Evolutionary conservation across 257 asterid genomes (phyloP).

Genomic region (Lycium ferocissimum): DNA sequence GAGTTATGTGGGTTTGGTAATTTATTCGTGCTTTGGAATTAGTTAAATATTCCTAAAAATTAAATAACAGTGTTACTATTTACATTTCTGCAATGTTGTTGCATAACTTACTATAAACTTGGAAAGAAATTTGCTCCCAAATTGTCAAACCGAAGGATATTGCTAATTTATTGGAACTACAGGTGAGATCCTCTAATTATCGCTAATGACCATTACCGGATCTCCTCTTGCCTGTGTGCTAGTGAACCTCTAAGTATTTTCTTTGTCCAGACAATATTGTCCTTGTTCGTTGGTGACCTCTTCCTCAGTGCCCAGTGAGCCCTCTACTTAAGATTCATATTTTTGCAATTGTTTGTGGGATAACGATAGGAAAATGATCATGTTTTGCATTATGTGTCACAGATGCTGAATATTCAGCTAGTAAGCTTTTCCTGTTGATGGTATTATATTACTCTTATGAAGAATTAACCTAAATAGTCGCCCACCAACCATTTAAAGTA

Average conservation of each 20-base stretch:
- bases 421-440: neutral
- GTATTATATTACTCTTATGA: neutral
- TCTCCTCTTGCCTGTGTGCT: neutral
- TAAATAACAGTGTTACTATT: neutral
- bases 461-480: too few relatives aligned
- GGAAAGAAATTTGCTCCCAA: neutral
- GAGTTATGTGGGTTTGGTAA: neutral
- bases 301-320: neutral
- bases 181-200: neutral
- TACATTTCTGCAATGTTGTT: neutral
- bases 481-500: too few relatives aligned
- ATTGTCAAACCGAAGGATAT: neutral
- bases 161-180: neutral
- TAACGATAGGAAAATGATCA: neutral
- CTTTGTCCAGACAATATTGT: neutral
- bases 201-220: neutral
- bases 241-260: neutral
- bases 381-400: neutral
- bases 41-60: neutral
- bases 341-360: neutral
- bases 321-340: neutral
- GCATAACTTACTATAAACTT: neutral
- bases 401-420: neutral
- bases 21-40: neutral
- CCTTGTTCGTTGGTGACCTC: neutral